These are phyloP conservation scores for Trametes pubescens DNA, from an alignment of 1,284 basidiomycete species.

Conservation along the genomic window DNA sequence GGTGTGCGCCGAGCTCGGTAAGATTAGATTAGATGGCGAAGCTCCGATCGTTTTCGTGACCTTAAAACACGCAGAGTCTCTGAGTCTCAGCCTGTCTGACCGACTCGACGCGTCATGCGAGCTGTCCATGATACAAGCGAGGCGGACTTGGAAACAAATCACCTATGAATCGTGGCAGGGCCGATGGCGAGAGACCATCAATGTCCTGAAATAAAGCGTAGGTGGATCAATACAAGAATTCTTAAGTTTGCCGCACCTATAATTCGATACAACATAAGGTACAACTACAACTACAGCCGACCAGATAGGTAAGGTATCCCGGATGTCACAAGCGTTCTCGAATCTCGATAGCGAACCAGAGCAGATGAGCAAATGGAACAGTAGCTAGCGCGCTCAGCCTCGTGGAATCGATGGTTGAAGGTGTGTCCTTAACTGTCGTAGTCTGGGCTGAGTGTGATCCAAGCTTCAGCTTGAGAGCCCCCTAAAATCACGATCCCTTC, in stretches of 20 bases:
- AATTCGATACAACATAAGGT: constrained; percentile 25
- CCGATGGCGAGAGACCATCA: background rate
- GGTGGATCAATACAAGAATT: background rate
- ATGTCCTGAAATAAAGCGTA: background rate
- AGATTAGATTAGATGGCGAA: background rate
- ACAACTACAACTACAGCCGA: too few species aligned
- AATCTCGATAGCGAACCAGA: background rate
- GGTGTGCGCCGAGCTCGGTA: too few species aligned
- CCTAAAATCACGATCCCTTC: constrained; percentile 58
- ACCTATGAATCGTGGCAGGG: too few species aligned
- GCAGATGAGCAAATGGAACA: background rate
- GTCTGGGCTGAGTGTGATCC: constrained; percentile 52
- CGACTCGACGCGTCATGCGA: too few species aligned
- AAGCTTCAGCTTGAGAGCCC: constrained; percentile 49
- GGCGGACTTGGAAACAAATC: too few species aligned
- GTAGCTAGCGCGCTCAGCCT: background rate
- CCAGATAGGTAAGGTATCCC: constrained; percentile 7
- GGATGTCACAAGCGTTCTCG: too few species aligned
- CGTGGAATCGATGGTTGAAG: background rate
- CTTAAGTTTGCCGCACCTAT: constrained; percentile 12
- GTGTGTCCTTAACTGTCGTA: background rate
- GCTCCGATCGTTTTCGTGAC: too few species aligned
- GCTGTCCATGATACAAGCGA: too few species aligned
- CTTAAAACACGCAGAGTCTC: too few species aligned
- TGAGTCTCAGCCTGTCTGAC: too few species aligned